Base-by-base conservation (phyloP, 2,329 filamentous ascomycete species). In the Rhynchosporium graminicola region DNA sequence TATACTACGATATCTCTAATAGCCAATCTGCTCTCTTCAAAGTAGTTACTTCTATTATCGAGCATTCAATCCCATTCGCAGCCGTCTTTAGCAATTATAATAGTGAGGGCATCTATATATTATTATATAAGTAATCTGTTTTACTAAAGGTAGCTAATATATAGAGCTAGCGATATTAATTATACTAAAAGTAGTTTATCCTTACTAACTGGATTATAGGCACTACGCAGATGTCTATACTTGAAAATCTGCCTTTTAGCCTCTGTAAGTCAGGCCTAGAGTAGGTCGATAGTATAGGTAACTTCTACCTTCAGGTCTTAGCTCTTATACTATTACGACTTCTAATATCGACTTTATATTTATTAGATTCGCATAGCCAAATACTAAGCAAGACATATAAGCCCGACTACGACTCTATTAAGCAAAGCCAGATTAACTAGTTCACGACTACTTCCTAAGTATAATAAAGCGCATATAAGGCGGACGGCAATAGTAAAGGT, bases 31-130 rank as follows among this genome's bases (percentile, higher is more conserved):
- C 92, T 45, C 89, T 97, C 63, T 96, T 95, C 80, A 98, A 98
- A 77, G 90, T 93, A 70, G 88, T 90, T 13, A 86, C 90, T 52
- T 82, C 94, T 26, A 84, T 97, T 45, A 89, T 91, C 66, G 86
- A 91, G 74, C 89, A 89, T 75, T 91, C 90, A 72, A 91, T 97
- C 45, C 94, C 94, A 0, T 97, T 94, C 71, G 90, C 91, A 38
- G 87, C 88, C 67, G 97, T 98, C 64, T 97, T 97, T 74, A 94
- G 94, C 63, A 98, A 98, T 75, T 94, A 98, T 77, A 94, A 98
- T 73, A 92, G 97, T 73, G 93, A 97, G 78, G 87, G 87, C 54
- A 65, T 31, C 31, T 62, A 76, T 60, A 74, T 74, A 71, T 72
- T 77, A 70, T 73, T 73, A 65, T 74, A 75, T 77, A 57, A 76